Evolutionary conservation across 2,329 filamentous ascomycete species (phyloP), one percentile per base, ranked within the genome.

Genomic region (Monilinia fructicola): DNA sequence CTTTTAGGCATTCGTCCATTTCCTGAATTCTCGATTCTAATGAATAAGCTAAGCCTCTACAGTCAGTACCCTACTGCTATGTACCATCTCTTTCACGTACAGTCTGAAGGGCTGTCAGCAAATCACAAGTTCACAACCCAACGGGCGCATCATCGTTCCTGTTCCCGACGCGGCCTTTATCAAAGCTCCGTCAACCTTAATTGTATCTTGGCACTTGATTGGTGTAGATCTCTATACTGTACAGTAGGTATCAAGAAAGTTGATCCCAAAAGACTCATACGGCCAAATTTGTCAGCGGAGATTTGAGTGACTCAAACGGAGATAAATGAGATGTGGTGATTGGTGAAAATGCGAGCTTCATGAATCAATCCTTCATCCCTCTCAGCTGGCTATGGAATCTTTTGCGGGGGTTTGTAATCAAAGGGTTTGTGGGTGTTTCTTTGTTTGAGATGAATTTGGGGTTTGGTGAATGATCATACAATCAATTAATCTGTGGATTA

Each of bases 131-230:
- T 35, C 31, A 35, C 31, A 35, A 35, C 31, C 54, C 54, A 38
- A 10, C 55, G 55, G 55, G 40, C 10, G 26, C 42, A 59, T 46
- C 40, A 21, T 46, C 2, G 42, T 35, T 35, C 56, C 56, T 31
- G 11, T 11, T n/a, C 26, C 56, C 56, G 42, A 59, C 21, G 10
- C 56, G 42, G 56, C 18, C 26, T 59, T 59, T 59, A 59, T 31
- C 56, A 35, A 59, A 59, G 55, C 56, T 59, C 56, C 42, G 56
- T 59, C 6, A 46, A 48, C 42, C 56, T 58, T 58, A 58, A 46
- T 58, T 46, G 23, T 23, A 46, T 31, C 23, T 28, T 26, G 14
- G 11, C 16, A 5, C 21, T 44, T 28, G 38, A 44, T 44, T 58
- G 18, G 38, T 9, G 18, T n/a, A 9, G 55, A 58, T 58, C 4